phyloP scores from a whole-genome alignment of 148 eudicot genomes.

The Chenopodium album region DNA sequence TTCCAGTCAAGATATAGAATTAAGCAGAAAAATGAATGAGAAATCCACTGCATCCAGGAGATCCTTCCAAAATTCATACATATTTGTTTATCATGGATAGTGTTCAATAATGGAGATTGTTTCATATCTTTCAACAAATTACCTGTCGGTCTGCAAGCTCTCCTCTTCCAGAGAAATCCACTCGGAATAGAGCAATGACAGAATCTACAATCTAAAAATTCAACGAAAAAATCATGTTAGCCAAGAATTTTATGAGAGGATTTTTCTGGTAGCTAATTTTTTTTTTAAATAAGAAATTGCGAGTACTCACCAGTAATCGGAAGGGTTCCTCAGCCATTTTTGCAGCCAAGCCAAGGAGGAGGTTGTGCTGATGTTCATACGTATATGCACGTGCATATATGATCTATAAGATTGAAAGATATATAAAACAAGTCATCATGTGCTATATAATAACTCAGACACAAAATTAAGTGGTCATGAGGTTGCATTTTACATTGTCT shows the following conservation, averaged over 20 bases:
- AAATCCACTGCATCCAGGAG: background rate
- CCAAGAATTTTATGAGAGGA: constrained; percentile 4
- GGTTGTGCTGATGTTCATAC: constrained; percentile 96
- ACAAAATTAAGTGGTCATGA: background rate
- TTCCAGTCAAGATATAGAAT: constrained; percentile 10
- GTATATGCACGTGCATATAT: constrained; percentile 99
- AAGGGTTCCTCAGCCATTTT: constrained; percentile 99
- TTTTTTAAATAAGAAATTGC: background rate
- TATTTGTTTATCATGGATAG: background rate
- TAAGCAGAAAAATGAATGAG: background rate
- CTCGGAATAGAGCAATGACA: constrained; percentile 87
- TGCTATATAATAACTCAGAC: background rate
- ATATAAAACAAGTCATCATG: background rate
- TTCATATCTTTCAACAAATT: background rate
- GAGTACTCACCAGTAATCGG: constrained; percentile 65
- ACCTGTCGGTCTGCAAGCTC: constrained; percentile 99
- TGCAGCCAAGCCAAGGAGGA: constrained; percentile 94
- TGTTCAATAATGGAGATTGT: background rate
- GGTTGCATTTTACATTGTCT: constrained; percentile 60
- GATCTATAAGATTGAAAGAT: constrained; percentile 43
- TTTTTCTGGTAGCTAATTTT: background rate
- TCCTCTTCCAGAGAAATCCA: constrained; percentile 95
- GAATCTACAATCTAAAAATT: constrained; percentile 78
- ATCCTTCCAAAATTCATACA: background rate
- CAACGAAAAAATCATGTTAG: constrained; percentile 13